Evolutionary conservation across 2,329 filamentous ascomycete species (phyloP).

Genomic region (Calonectria pteridis): DNA sequence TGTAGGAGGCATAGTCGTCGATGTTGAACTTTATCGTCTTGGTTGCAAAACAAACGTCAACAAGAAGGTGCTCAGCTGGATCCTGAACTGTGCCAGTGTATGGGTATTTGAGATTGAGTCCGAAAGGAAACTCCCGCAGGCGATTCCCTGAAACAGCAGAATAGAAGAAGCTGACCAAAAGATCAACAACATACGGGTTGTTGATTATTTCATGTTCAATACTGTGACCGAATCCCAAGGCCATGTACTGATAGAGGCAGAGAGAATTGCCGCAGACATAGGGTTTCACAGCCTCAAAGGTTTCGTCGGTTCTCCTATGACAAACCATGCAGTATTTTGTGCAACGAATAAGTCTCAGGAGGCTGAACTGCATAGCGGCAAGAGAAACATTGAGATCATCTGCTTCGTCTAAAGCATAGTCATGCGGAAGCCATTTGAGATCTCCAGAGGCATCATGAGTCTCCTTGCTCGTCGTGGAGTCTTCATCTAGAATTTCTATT

Average conservation of each 20-base stretch:
- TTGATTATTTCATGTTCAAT: constrained; percentile 86
- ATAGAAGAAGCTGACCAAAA: constrained; percentile 88
- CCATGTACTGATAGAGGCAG: constrained; percentile 90
- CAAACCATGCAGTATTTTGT: constrained; percentile 91
- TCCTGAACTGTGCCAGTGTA: constrained; percentile 17
- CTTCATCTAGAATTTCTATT: background rate
- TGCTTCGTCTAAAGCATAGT: constrained; percentile 48
- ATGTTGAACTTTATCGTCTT: constrained; percentile 29
- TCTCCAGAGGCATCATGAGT: constrained; percentile 13
- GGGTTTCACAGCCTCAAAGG: constrained; percentile 79
- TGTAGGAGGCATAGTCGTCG: constrained; percentile 30
- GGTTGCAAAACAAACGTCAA: constrained; percentile 30
- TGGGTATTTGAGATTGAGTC: constrained; percentile 54
- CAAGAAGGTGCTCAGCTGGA: constrained; percentile 5
- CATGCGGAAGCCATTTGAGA: constrained; percentile 39
- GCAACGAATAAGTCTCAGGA: constrained; percentile 83
- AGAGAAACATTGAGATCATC: constrained; percentile 64
- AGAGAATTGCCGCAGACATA: constrained; percentile 82
- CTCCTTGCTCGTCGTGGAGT: background rate
- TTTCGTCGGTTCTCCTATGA: constrained; percentile 74
- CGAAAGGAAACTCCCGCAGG: constrained; percentile 59
- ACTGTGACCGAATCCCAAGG: constrained; percentile 85
- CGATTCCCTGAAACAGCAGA: constrained; percentile 58
- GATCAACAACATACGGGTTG: constrained; percentile 85
- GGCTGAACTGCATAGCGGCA: constrained; percentile 78